A percentile compares a stretch with the other conserved stretches of the same genome.
Evolutionary conservation across 2,329 filamentous ascomycete genomes (phyloP).

Genomic region (Teratosphaeria viscida): DNA sequence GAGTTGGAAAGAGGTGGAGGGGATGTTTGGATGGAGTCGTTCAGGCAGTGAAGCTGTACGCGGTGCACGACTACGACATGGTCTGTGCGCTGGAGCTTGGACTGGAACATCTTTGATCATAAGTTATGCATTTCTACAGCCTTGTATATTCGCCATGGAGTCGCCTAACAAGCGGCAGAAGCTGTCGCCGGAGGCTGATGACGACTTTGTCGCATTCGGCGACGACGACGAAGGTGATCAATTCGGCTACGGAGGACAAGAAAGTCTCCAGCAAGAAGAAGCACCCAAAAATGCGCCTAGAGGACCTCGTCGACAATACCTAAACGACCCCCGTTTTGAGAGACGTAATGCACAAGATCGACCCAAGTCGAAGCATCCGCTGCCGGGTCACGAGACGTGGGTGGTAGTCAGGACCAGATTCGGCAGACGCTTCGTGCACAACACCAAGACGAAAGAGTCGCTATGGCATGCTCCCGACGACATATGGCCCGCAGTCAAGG

Average conservation of each 20-base stretch:
- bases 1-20: not conserved
- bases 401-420: conserved; percentile 86
- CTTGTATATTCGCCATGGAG: not conserved
- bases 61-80: conserved; percentile 13
- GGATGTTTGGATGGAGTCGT: not conserved
- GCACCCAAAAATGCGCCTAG: conserved; percentile 4
- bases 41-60: not conserved
- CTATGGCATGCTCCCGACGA: conserved; percentile 92
- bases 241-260: not conserved
- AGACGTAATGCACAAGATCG: conserved; percentile 49
- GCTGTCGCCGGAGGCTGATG: not conserved
- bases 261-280: conserved; percentile 1
- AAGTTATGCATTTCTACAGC: not conserved
- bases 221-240: not conserved
- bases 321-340: conserved; percentile 10
- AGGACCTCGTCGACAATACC: conserved; percentile 4
- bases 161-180: not conserved
- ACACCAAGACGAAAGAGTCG: conserved; percentile 73
- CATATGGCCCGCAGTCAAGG: conserved; percentile 61
- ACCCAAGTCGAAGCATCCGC: conserved; percentile 66
- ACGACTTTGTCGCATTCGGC: not conserved
- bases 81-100: not conserved
- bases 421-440: conserved; percentile 81
- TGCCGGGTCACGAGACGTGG: conserved; percentile 80
- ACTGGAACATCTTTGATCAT: not conserved